Evolutionary conservation across 306 rosid species (phyloP).

Genomic region (Heteromeles arbutifolia): DNA sequence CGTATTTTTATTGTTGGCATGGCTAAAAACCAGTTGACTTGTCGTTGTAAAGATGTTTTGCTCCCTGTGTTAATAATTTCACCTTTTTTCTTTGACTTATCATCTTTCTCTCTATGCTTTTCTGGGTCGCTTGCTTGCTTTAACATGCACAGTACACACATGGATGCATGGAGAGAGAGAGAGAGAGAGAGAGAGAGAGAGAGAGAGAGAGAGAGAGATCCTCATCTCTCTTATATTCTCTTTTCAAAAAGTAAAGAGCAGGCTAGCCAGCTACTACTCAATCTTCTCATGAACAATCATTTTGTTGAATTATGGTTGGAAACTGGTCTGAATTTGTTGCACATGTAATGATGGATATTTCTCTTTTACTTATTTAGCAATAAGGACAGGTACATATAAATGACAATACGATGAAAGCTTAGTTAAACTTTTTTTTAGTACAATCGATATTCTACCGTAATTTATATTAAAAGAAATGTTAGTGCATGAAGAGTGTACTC

Average conservation of each 20-base stretch:
- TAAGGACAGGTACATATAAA: too few species aligned
- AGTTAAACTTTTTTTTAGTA: too few species aligned
- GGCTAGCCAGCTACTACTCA: neutral
- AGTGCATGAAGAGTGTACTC: too few species aligned
- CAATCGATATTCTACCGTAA: too few species aligned
- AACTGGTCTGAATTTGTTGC: neutral
- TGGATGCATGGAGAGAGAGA: neutral
- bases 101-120: neutral
- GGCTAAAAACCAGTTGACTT: slow-evolving; percentile 44
- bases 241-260: neutral
- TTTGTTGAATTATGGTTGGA: neutral
- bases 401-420: too few species aligned
- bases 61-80: slow-evolving; percentile 21
- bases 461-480: too few species aligned
- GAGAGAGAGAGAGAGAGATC: neutral
- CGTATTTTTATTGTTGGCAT: slow-evolving; percentile 21
- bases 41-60: slow-evolving; percentile 36
- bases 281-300: neutral
- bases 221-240: neutral
- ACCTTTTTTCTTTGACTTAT: slow-evolving; percentile 45
- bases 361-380: neutral
- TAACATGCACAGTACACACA: neutral
- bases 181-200: neutral
- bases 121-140: neutral
- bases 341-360: neutral